Base-by-base conservation (phyloP, 2,329 filamentous ascomycete genomes). In the Talaromyces sp. region DNA sequence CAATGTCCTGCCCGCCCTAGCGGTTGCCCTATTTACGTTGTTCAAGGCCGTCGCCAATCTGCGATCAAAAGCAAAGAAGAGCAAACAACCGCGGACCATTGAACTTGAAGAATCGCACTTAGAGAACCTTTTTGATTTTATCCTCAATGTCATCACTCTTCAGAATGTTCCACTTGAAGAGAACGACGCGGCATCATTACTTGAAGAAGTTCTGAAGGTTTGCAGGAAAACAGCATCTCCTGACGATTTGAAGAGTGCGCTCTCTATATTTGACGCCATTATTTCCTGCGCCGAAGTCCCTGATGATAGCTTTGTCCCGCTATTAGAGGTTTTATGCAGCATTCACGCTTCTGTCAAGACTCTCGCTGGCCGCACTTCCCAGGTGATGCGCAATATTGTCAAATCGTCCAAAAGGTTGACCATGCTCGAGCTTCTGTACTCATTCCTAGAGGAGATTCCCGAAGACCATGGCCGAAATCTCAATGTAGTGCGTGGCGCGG, bases 321-420 rank as follows among this genome's bases (percentile, higher is more conserved):
- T 80, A 58, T 68, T 80, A 33, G 78, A 80, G 63, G 77, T 80
- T 37, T 70, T 80, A 41, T 80, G 78, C 71, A 79, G 77, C 66
- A 80, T 80, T 31, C 78, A 80, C 70, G 77, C 77, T 41, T 80
- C 78, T 22, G 78, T 80, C 35, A 80, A 78, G 64, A 73, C 78
- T 39, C 68, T 80, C 25, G 78, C 78, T 37, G 78, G 78, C 5
- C 78, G 78, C 27, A 80, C 78, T 1, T 79, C 78, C 17, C 72
- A 77, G 62, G 77, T 76, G 33, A 78, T 80, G 37, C 76, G 78
- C 45, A 80, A 76, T 66, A 66, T 80, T 17, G 77, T 76, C 11
- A 80, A 78, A 66, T 80, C 78, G 17, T 71, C 70, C 31, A 72
- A 74, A 61, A 75, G 78, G 59, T 61, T 65, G n/a, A 73, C 78